Evolutionary conservation across 352 stramenopile genomes (phyloP), one percentile per base, ranked within the genome.

Genomic region (Pythium aquatile): DNA sequence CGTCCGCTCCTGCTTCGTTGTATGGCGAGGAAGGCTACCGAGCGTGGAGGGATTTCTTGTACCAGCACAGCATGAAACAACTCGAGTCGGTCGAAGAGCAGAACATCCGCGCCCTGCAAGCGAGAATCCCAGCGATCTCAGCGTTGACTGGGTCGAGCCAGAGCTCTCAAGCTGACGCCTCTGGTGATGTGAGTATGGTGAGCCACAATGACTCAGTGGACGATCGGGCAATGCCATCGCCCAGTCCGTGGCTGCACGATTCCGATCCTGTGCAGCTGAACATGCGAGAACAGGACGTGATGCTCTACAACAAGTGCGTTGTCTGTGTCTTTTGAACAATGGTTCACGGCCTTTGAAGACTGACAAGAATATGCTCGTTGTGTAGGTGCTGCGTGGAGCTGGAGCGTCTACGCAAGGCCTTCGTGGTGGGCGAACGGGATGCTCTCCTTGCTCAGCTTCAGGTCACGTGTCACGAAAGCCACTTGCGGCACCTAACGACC

Each of bases 231-330:
- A 60, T 48, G 26, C 39, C 52, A 13, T 53, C 30, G 17, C 59
- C 65, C 2, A 72, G 66, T 32, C 66, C 61, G 35, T 79, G 75
- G 75, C 64, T 79, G 6, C 70, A 76, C 29, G 68, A 73, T 11
- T 66, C 72, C 1, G 69, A 79, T 32, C 69, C 75, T 0, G 30
- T 46, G 17, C 30, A 72, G 7, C 58, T 82, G 10, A 65, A 78
- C 35, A 61, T 82, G 20, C 58, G 70, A 9, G 72, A 79, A 2
- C 75, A 76, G 57, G 75, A 82, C 42, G 70, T 57, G 8, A 35
- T 72, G 28, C 46, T 79, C 26, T 82, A 82, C 70, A 79, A 82
- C 72, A 79, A 74, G 68, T 81, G 64, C 47, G 58, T 42, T 26
- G 30, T 26, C 28, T 5, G 5, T 44, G 3, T 29, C 2, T 20